Base-by-base conservation (phyloP, 495 filamentous ascomycete species). In the Aspergillus haitiensis region DNA sequence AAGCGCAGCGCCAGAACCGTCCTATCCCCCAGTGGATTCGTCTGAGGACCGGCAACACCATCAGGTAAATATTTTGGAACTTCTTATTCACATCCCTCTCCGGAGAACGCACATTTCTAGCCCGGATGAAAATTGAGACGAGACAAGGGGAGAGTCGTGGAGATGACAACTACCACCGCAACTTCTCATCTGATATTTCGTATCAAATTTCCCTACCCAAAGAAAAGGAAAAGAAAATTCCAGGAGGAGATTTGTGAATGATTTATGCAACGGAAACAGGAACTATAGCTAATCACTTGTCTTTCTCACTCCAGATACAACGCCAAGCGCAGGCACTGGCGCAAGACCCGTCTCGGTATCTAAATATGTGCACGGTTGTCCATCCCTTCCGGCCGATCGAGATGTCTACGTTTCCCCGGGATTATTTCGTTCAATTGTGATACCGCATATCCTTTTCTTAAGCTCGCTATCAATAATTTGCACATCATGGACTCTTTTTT, bases 11-110 rank as follows among this genome's bases (percentile, higher is more conserved):
- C 83, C 92, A 97, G 84, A 98, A 98, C 88, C 85, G 95, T 70
- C 94, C 94, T 62, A 97, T 98, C 78, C 94, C 94, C 64, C 94
- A 98, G 86, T 98, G 94, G 94, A 98, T 98, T 77, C 88, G 94
- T 72, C 86, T 98, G 70, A 88, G 94, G 74, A 98, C 94, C 65
- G 88, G 88, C 78, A 98, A 98, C 85, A 98, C 93, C 82, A 96
- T 97, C 80, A 85, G 92, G 92, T 97, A 87, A 81, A 85, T 76
- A 63, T 21, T 12, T 52, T 46, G 46, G 11, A 45, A 47, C 12
- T 44, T 60, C 64, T n/a, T 18, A 39, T 60, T 16, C 13, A 50
- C 56, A n/a, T 36, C 34, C 54, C 36, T 36, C 34, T 37, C 31
- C 18, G 45, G 40, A 53, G 15, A 51, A 48, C 27, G 44, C 11